phyloP scores from a whole-genome alignment of 352 stramenopile species.

The Hyaloperonospora arabidopsidis region DNA sequence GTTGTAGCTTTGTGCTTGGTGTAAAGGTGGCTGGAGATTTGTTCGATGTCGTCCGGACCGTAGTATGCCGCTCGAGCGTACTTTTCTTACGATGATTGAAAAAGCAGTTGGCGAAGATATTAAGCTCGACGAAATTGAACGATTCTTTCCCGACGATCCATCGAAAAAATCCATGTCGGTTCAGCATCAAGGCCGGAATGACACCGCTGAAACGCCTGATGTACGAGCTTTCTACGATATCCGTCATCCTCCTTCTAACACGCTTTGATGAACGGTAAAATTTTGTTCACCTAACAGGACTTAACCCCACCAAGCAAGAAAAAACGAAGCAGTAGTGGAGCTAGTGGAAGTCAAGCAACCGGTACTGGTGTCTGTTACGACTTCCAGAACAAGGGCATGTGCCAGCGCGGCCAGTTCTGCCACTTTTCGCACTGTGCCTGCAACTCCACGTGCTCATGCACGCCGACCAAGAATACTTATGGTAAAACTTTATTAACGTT shows the following conservation, averaged over 20 bases:
- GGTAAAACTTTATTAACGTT: constrained; percentile 36
- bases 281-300: constrained; percentile 29
- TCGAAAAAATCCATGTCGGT: constrained; percentile 42
- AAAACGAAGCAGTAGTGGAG: constrained; percentile 36
- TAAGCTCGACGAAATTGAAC: constrained; percentile 73
- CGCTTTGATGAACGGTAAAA: neutral
- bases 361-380: constrained; percentile 83
- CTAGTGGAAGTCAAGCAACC: constrained; percentile 28
- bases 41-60: constrained; percentile 56
- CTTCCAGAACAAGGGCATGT: constrained; percentile 85
- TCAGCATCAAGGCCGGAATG: constrained; percentile 35
- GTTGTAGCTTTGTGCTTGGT: constrained; percentile 2
- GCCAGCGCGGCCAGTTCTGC: constrained; percentile 73
- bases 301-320: constrained; percentile 55
- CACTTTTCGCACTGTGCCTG: constrained; percentile 85
- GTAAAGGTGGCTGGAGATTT: constrained; percentile 69
- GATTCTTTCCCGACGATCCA: constrained; percentile 62
- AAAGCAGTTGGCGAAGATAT: constrained; percentile 72
- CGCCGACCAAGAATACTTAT: constrained; percentile 76
- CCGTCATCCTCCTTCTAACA: neutral
- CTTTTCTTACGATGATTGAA: constrained; percentile 50
- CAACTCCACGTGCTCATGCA: constrained; percentile 81
- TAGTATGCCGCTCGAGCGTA: constrained; percentile 57
- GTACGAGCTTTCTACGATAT: constrained; percentile 16
- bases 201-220: constrained; percentile 31